A percentile compares a stretch with the other conserved stretches of the same genome.
Evolutionary conservation across 2,329 filamentous ascomycete species (phyloP).

Genomic region (Calonectria henricotiae): DNA sequence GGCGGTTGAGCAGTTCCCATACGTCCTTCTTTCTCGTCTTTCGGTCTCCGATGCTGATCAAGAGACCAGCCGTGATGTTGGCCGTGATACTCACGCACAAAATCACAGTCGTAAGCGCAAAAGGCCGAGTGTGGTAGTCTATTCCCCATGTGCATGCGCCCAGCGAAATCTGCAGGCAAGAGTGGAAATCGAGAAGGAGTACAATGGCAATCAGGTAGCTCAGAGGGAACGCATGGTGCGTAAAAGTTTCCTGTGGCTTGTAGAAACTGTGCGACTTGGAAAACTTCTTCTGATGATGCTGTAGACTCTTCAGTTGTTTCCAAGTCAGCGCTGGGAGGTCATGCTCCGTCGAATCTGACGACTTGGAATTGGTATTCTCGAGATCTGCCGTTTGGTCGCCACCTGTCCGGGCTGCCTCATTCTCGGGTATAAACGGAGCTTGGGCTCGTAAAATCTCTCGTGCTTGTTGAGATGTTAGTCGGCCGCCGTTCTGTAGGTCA

Average conservation of each 20-base stretch:
- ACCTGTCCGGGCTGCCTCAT: slow-evolving; percentile 59
- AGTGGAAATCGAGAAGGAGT: slow-evolving; percentile 85
- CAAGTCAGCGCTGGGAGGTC: slow-evolving; percentile 75
- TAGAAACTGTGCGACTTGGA: slow-evolving; percentile 90
- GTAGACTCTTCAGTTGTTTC: slow-evolving; percentile 78
- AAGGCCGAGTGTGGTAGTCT: slow-evolving; percentile 77
- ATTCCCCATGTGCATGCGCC: slow-evolving; percentile 87
- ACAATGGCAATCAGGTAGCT: slow-evolving; percentile 83
- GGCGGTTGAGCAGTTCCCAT: slow-evolving; percentile 81
- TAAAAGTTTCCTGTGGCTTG: slow-evolving; percentile 88
- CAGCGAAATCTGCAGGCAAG: slow-evolving; percentile 84
- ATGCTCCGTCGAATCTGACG: slow-evolving; percentile 58
- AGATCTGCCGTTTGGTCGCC: slow-evolving; percentile 57
- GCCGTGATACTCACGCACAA: slow-evolving; percentile 84
- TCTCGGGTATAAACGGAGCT: slow-evolving; percentile 34
- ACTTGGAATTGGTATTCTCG: slow-evolving; percentile 59
- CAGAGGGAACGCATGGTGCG: slow-evolving; percentile 85
- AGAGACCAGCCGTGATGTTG: slow-evolving; percentile 83
- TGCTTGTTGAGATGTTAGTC: slow-evolving; percentile 46
- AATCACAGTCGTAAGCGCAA: slow-evolving; percentile 85
- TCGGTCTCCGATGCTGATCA: slow-evolving; percentile 84
- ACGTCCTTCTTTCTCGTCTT: slow-evolving; percentile 90
- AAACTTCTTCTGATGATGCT: slow-evolving; percentile 86
- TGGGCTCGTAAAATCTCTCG: slow-evolving; percentile 41
- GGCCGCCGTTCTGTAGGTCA: slow-evolving; percentile 35